Evolutionary conservation across 2,329 filamentous ascomycete genomes (phyloP).

Genomic region (Dendryphion nanum): DNA sequence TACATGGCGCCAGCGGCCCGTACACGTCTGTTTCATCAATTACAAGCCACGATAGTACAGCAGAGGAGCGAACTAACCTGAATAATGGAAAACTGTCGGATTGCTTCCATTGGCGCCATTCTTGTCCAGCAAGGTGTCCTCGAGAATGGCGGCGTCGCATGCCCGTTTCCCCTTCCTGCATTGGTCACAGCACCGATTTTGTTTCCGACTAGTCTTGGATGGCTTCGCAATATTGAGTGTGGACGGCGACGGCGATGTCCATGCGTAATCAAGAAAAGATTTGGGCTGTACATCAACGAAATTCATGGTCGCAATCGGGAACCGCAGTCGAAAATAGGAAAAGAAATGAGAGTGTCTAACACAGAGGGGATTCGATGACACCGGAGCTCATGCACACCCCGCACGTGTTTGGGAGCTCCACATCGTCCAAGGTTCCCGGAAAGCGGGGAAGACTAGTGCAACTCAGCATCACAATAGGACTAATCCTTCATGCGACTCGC

Average conservation of each 20-base stretch:
- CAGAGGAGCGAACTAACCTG: constrained; percentile 21
- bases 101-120: constrained; percentile 16
- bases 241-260: constrained; percentile 31
- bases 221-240: constrained; percentile 19
- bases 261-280: constrained; percentile 37
- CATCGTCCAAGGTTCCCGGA: constrained; percentile 26
- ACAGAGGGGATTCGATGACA: constrained; percentile 5
- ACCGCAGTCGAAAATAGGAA: constrained; percentile 25
- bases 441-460: constrained; percentile 3
- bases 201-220: constrained; percentile 38
- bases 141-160: constrained; percentile 43
- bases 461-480: neutral
- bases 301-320: constrained; percentile 31
- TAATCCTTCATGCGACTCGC: neutral
- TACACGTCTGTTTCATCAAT: constrained; percentile 33
- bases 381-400: constrained; percentile 29
- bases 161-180: constrained; percentile 47
- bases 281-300: constrained; percentile 37
- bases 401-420: constrained; percentile 19
- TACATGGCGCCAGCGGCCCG: constrained; percentile 36
- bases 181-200: constrained; percentile 48
- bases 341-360: constrained; percentile 19
- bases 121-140: constrained; percentile 30
- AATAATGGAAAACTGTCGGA: constrained; percentile 34
- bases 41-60: neutral